phyloP scores from a whole-genome alignment of 495 filamentous ascomycete genomes.

The Cenococcum geophilum region DNA sequence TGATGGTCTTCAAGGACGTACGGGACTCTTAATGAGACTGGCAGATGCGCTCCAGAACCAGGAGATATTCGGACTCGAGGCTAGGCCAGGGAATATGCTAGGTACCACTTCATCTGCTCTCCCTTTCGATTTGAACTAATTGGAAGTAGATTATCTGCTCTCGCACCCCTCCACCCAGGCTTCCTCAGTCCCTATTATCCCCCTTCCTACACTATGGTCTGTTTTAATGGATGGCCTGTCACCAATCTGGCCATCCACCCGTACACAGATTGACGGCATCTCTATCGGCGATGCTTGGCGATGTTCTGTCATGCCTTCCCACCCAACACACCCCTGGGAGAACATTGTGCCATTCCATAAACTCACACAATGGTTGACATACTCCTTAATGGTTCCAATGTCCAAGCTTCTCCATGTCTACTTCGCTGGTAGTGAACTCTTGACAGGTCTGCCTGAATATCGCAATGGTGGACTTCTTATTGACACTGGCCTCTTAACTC shows the following conservation, averaged over 20 bases:
- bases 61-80: slow-evolving; percentile 79
- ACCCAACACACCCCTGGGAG: slow-evolving; percentile 77
- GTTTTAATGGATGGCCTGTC: slow-evolving; percentile 82
- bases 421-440: slow-evolving; percentile 68
- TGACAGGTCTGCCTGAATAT: slow-evolving; percentile 83
- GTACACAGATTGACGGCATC: slow-evolving; percentile 82
- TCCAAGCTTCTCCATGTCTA: slow-evolving; percentile 65
- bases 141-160: slow-evolving; percentile 73
- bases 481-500: slow-evolving; percentile 69
- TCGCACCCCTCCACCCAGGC: slow-evolving; percentile 81
- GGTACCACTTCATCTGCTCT: slow-evolving; percentile 49
- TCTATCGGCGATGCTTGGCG: slow-evolving; percentile 94
- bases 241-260: slow-evolving; percentile 81
- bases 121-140: slow-evolving; percentile 15
- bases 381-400: slow-evolving; percentile 87
- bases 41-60: slow-evolving; percentile 71
- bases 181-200: slow-evolving; percentile 78
- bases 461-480: slow-evolving; percentile 81
- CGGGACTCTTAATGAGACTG: slow-evolving; percentile 71
- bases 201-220: slow-evolving; percentile 86
- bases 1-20: slow-evolving; percentile 79
- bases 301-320: slow-evolving; percentile 74
- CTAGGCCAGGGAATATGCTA: slow-evolving; percentile 88
- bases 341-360: slow-evolving; percentile 93
- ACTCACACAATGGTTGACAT: slow-evolving; percentile 82